These are phyloP conservation scores for Salix koriyanagi DNA, from an alignment of 345 rosid genomes.

Conservation along the genomic window DNA sequence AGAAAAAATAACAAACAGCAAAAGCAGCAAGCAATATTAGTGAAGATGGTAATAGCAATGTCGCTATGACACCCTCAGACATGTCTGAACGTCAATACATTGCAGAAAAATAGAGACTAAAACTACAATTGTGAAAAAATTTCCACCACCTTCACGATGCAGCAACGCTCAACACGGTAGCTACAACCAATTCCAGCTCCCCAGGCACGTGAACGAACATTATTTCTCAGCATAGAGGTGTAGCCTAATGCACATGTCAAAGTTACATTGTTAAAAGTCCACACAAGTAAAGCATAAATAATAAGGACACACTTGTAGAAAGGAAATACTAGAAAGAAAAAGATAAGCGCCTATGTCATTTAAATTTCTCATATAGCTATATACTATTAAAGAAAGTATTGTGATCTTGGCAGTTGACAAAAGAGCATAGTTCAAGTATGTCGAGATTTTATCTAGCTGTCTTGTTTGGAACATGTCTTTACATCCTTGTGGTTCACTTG, in stretches of 20 bases:
- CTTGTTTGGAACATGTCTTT: not conserved
- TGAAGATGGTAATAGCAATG: not conserved
- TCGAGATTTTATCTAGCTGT: not conserved
- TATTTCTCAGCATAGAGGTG: slow-evolving; percentile 88
- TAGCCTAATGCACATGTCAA: slow-evolving; percentile 48
- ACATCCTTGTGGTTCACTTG: not conserved
- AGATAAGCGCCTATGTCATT: not conserved
- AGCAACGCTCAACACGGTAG: slow-evolving; percentile 89
- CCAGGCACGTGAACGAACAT: slow-evolving; percentile 99
- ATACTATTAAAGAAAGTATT: not conserved
- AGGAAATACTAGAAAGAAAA: not conserved
- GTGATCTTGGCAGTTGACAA: not conserved
- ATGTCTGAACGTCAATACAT: not conserved
- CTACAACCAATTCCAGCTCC: slow-evolving; percentile 99
- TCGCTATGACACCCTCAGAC: not conserved
- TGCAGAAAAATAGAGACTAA: not conserved
- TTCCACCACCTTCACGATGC: slow-evolving; percentile 80
- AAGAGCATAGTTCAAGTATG: not conserved
- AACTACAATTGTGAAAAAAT: slow-evolving; percentile 8
- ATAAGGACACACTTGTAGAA: not conserved
- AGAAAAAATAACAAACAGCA: not conserved
- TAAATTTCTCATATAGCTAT: not conserved
- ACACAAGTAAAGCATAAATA: not conserved
- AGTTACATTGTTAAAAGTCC: not conserved
- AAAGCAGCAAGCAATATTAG: not conserved